A percentile compares a stretch with the other conserved stretches of the same genome.
phyloP scores from a whole-genome alignment of 495 filamentous ascomycete genomes.

The Tuber indicum region DNA sequence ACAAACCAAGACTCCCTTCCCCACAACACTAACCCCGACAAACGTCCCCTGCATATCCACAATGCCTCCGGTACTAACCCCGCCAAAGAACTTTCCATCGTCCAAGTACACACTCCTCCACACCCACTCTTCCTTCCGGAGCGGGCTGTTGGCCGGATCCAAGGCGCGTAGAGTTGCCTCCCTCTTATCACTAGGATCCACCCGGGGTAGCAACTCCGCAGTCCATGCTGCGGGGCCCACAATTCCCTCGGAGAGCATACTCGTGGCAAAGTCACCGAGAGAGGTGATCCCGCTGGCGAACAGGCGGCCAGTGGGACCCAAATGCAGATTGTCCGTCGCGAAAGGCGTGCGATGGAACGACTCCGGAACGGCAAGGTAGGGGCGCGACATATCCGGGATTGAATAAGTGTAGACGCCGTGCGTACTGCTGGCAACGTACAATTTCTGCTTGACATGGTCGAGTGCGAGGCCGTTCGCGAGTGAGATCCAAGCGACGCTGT shows the following conservation, averaged over 20 bases:
- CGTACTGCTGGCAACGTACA: slow-evolving; percentile 20
- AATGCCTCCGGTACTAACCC: slow-evolving; percentile 27
- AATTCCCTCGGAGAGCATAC: slow-evolving; percentile 16
- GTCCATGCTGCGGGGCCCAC: slow-evolving; percentile 21
- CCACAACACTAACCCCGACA: slow-evolving; percentile 35
- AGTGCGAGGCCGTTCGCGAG: slow-evolving; percentile 35
- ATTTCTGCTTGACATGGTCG: slow-evolving; percentile 3
- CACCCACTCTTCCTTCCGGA: slow-evolving; percentile 33
- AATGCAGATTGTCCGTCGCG: slow-evolving; percentile 28
- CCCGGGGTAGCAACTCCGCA: slow-evolving; percentile 25
- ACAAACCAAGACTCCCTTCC: slow-evolving; percentile 33
- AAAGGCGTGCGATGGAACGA: slow-evolving; percentile 31
- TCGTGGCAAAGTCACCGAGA: slow-evolving; percentile 2
- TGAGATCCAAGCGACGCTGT: slow-evolving; percentile 15
- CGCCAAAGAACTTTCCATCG: slow-evolving; percentile 34
- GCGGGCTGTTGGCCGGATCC: slow-evolving; percentile 29
- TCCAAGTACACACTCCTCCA: slow-evolving; percentile 40
- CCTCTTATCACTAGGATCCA: slow-evolving; percentile 16
- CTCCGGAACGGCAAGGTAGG: slow-evolving; percentile 8
- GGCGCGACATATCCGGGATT: slow-evolving; percentile 12
- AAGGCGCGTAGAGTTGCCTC: slow-evolving; percentile 26
- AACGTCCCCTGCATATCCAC: slow-evolving; percentile 22
- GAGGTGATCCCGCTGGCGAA: slow-evolving; percentile 19
- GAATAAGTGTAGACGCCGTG: slow-evolving; percentile 33
- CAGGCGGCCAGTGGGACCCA: slow-evolving; percentile 13